Percentiles rank a stretch among this genome's conserved stretches.
Conservation (phyloP, 768 basidiomycete genomes). For the Naematelia encephala region DNA sequence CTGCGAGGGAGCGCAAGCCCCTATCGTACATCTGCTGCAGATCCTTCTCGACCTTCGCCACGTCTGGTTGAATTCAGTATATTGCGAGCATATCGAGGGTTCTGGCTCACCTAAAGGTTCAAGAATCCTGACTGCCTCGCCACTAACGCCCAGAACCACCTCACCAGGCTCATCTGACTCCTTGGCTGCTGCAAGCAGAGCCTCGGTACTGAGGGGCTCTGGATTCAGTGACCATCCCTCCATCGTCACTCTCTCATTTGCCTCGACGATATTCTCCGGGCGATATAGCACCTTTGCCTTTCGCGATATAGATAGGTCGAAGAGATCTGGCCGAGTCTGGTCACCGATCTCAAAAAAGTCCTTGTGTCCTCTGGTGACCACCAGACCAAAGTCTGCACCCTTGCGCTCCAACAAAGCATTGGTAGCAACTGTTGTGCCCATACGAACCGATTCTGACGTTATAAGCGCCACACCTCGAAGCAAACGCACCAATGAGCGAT, state of each 20-base stretch:
- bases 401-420: conserved; percentile 22
- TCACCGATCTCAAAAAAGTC: conserved; percentile 31
- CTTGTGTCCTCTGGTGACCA: conserved; percentile 26
- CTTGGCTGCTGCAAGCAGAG: conserved; percentile 12
- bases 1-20: conserved; percentile 80
- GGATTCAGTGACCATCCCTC: conserved; percentile 32
- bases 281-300: conserved; percentile 17
- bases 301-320: conserved; percentile 23
- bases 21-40: conserved; percentile 67
- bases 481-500: conserved; percentile 19
- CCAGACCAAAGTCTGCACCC: conserved; percentile 22
- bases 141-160: conserved; percentile 19
- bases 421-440: conserved; percentile 29
- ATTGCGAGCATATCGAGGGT: too few species aligned
- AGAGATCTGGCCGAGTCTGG: conserved; percentile 29
- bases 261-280: conserved; percentile 18
- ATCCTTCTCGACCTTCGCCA: conserved; percentile 57
- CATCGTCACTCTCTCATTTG: conserved; percentile 33
- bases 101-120: conserved; percentile 18
- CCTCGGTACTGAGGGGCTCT: conserved; percentile 3
- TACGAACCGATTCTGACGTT: conserved; percentile 11
- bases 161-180: conserved; percentile 7
- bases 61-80: conserved; percentile 53
- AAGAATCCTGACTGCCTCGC: conserved; percentile 21
- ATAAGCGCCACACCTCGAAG: background rate